Evolutionary conservation across 2,329 filamentous ascomycete species (phyloP).

Genomic region (Diaporthe sp.): DNA sequence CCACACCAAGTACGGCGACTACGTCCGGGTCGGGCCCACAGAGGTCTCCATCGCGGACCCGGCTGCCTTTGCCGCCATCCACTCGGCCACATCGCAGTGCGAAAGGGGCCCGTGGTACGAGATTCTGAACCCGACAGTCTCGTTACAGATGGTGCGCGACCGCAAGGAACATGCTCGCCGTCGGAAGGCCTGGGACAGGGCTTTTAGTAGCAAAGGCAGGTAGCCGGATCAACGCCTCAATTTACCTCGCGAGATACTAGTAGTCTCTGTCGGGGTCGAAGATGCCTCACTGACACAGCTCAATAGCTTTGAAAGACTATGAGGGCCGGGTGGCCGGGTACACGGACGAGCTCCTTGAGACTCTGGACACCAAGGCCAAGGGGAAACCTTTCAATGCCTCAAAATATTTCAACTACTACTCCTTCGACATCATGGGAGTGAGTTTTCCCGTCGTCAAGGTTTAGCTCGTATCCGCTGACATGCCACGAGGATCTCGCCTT

Average conservation of each 20-base stretch:
- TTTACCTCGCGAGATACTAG: not conserved
- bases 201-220: slow-evolving; percentile 48
- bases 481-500: slow-evolving; percentile 53
- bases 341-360: slow-evolving; percentile 25
- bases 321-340: slow-evolving; percentile 19
- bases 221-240: not conserved
- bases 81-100: slow-evolving; percentile 49
- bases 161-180: slow-evolving; percentile 49
- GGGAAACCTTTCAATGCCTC: slow-evolving; percentile 20
- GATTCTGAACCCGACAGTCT: slow-evolving; percentile 48
- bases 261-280: not conserved
- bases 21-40: slow-evolving; percentile 47
- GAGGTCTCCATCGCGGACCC: slow-evolving; percentile 52
- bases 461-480: not conserved
- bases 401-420: slow-evolving; percentile 39
- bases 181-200: slow-evolving; percentile 53
- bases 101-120: slow-evolving; percentile 53
- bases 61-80: slow-evolving; percentile 48
- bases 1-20: slow-evolving; percentile 44
- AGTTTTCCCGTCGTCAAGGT: not conserved
- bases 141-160: slow-evolving; percentile 51
- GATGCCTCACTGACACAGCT: not conserved
- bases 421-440: slow-evolving; percentile 56
- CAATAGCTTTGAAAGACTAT: slow-evolving; percentile 27
- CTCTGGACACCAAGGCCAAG: slow-evolving; percentile 17